Evolutionary conservation across 805 yeast species (phyloP).

Genomic region (Metschnikowia drakensbergensis): DNA sequence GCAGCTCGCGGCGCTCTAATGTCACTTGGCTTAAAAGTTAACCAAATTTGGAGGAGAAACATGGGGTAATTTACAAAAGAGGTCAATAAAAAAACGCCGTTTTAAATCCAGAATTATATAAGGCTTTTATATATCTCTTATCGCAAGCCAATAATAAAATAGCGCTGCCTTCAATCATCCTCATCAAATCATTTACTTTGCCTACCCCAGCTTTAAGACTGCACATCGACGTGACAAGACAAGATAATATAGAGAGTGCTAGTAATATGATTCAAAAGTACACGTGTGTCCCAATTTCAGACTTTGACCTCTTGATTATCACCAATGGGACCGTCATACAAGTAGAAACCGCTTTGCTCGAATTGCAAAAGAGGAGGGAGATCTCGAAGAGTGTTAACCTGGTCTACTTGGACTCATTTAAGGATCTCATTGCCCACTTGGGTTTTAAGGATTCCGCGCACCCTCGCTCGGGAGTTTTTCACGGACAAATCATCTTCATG

Average conservation of each 20-base stretch:
- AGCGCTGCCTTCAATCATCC: neutral
- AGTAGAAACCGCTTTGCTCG: conserved; percentile 25
- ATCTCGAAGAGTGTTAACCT: conserved; percentile 22
- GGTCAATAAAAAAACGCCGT: conserved; percentile 9
- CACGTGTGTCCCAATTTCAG: conserved; percentile 30
- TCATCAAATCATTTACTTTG: neutral
- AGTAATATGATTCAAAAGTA: conserved; percentile 33
- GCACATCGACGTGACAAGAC: neutral
- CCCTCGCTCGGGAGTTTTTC: conserved; percentile 11
- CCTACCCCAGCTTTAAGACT: neutral
- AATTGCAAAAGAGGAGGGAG: conserved; percentile 22
- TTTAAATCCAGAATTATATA: neutral
- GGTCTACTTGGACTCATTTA: conserved; percentile 25
- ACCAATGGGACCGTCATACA: conserved; percentile 33
- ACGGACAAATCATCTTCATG: conserved; percentile 35
- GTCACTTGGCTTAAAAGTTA: neutral
- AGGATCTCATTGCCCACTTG: conserved; percentile 20
- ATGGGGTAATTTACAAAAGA: conserved; percentile 2
- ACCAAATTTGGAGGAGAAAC: neutral
- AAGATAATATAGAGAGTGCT: neutral
- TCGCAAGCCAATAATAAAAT: conserved; percentile 7
- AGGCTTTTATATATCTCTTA: conserved; percentile 3
- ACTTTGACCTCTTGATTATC: conserved; percentile 32
- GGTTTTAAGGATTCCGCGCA: neutral
- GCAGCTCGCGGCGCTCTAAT: neutral